A percentile compares a stretch with the other conserved stretches of the same genome.
Evolutionary conservation across 352 stramenopile genomes (phyloP).

Genomic region (Phytopythium aichiense): DNA sequence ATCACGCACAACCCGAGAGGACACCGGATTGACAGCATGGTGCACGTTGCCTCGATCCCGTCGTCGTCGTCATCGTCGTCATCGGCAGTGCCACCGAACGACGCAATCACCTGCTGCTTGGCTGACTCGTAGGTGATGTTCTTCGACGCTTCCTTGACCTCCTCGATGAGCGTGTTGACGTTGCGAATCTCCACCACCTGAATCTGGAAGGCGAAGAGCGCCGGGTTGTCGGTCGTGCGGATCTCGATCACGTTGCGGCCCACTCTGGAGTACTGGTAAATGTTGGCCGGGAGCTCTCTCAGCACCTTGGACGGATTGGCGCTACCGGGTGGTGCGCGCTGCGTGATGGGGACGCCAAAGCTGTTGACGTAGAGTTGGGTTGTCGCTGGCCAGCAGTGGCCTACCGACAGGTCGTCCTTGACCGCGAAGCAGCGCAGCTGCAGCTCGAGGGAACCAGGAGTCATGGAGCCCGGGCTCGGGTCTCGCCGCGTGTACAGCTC

Average conservation of each 20-base stretch:
- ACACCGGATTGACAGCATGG: conserved; percentile 88
- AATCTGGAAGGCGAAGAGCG: conserved; percentile 64
- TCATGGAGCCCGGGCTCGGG: conserved; percentile 44
- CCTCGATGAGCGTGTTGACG: conserved; percentile 53
- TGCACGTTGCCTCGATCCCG: conserved; percentile 80
- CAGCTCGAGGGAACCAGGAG: conserved; percentile 57
- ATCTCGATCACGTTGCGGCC: conserved; percentile 77
- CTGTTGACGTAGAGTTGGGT: conserved; percentile 69
- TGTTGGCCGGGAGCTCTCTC: conserved; percentile 62
- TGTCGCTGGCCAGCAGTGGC: conserved; percentile 68
- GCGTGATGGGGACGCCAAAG: conserved; percentile 59
- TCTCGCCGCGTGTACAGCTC: conserved; percentile 60
- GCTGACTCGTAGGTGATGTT: conserved; percentile 69
- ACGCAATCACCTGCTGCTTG: conserved; percentile 74
- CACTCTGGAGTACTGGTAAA: conserved; percentile 64
- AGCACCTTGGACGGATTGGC: conserved; percentile 81
- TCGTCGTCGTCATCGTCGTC: conserved; percentile 47
- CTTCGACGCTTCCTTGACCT: conserved; percentile 56
- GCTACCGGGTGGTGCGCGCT: conserved; percentile 67
- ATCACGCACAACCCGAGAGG: conserved; percentile 87
- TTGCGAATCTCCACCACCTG: conserved; percentile 70
- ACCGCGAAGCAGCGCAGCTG: conserved; percentile 75
- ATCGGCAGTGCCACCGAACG: conserved; percentile 52
- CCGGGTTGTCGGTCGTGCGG: conserved; percentile 56
- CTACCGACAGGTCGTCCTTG: conserved; percentile 65